Conservation (phyloP, 306 rosid genomes). For the Quercus engelmannii region DNA sequence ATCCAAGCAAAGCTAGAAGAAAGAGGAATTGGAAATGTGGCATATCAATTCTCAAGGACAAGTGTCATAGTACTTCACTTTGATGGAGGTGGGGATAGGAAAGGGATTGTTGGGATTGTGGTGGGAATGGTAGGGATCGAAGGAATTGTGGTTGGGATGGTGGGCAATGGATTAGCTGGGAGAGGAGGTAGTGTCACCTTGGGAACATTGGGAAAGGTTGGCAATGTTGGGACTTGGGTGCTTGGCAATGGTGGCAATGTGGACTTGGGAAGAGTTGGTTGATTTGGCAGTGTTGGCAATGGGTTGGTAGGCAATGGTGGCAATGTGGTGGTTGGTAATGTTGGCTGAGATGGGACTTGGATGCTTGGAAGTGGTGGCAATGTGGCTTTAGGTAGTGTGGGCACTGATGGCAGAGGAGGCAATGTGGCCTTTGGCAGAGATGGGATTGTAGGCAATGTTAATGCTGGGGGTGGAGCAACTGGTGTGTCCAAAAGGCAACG, state of each 20-base stretch:
- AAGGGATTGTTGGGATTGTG: conserved; percentile 2
- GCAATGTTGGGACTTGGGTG: conserved; percentile 9
- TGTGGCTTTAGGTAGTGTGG: too few species aligned
- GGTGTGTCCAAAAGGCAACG: conserved; percentile 25
- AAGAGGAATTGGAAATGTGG: too few species aligned
- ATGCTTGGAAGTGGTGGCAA: conserved; percentile 1
- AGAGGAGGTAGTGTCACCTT: too few species aligned
- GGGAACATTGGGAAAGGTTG: background rate
- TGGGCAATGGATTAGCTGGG: too few species aligned
- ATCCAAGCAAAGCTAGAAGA: too few species aligned
- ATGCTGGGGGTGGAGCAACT: conserved; percentile 22
- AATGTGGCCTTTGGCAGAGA: too few species aligned
- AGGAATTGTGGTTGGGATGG: conserved; percentile 1
- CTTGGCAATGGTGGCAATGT: conserved; percentile 25
- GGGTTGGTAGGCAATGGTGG: conserved; percentile 14
- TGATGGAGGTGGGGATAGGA: conserved; percentile 23
- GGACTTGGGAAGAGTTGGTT: conserved; percentile 19
- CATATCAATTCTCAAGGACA: too few species aligned
- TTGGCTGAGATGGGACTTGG: background rate
- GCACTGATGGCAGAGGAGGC: too few species aligned
- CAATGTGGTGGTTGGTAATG: background rate
- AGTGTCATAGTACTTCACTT: background rate
- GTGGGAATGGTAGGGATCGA: background rate
- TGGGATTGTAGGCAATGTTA: conserved; percentile 8
- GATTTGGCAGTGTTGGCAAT: background rate